Conservation (phyloP, 1,284 basidiomycete species). For the Trichosporon faecale region DNA sequence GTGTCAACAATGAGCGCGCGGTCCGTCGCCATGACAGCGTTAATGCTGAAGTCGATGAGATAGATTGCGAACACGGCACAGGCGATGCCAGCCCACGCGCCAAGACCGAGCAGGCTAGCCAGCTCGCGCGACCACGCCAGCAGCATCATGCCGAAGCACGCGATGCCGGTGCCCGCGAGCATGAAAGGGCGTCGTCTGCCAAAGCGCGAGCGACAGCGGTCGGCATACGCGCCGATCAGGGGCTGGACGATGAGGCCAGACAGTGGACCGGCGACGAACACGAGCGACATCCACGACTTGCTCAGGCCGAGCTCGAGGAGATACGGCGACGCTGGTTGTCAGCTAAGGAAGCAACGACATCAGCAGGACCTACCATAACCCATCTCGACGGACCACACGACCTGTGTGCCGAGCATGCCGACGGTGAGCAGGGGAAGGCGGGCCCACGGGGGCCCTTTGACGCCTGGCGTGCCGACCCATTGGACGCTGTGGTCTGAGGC, state of each 20-base stretch:
- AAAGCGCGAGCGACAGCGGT: slow-evolving; percentile 78
- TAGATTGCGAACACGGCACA: slow-evolving; percentile 84
- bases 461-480: slow-evolving; percentile 59
- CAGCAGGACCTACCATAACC: slow-evolving; percentile 63
- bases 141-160: slow-evolving; percentile 70
- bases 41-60: slow-evolving; percentile 86
- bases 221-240: slow-evolving; percentile 77
- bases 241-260: slow-evolving; percentile 91
- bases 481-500: slow-evolving; percentile 48
- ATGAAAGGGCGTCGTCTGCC: slow-evolving; percentile 85
- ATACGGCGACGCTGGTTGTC: slow-evolving; percentile 72
- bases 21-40: slow-evolving; percentile 61
- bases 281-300: slow-evolving; percentile 81
- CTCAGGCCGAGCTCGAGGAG: slow-evolving; percentile 83
- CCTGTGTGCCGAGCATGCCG: slow-evolving; percentile 74
- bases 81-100: slow-evolving; percentile 55
- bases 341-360: not conserved
- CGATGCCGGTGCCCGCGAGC: slow-evolving; percentile 65
- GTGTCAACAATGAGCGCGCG: slow-evolving; percentile 56
- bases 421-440: slow-evolving; percentile 70
- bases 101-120: slow-evolving; percentile 60
- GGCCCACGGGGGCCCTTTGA: slow-evolving; percentile 62
- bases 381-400: slow-evolving; percentile 90
- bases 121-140: slow-evolving; percentile 79
- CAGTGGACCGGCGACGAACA: slow-evolving; percentile 90